phyloP scores from a whole-genome alignment of 768 basidiomycete genomes.

The Boletus barrowsii region DNA sequence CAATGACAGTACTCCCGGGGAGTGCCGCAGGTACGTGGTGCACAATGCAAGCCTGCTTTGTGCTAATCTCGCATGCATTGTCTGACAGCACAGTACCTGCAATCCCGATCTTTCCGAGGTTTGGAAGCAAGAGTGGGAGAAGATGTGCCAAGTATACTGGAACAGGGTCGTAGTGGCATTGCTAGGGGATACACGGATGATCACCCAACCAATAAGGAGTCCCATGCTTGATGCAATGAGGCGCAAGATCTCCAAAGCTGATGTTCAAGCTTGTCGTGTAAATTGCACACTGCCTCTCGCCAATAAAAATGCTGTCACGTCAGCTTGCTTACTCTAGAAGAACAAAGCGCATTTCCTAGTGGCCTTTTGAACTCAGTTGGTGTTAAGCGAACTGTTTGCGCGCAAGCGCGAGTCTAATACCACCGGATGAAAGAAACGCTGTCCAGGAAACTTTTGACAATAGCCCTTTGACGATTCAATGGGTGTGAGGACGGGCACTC shows the following conservation, averaged over 20 bases:
- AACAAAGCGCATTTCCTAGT: not conserved
- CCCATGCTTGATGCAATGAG: not conserved
- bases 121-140: slow-evolving; percentile 74
- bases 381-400: not conserved
- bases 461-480: not conserved
- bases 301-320: not conserved
- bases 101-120: slow-evolving; percentile 73
- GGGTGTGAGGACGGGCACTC: not conserved
- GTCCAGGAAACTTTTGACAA: not conserved
- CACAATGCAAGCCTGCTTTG: slow-evolving; percentile 3
- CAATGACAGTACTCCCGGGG: slow-evolving; percentile 53
- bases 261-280: not conserved
- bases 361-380: not conserved
- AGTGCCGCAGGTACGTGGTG: slow-evolving; percentile 65
- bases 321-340: not conserved
- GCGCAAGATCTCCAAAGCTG: not conserved
- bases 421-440: too few relatives aligned
- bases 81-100: slow-evolving; percentile 62
- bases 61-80: slow-evolving; percentile 7
- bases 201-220: slow-evolving; percentile 8
- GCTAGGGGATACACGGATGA: slow-evolving; percentile 80
- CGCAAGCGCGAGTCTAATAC: too few relatives aligned
- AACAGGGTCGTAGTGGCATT: slow-evolving; percentile 88
- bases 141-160: slow-evolving; percentile 76
- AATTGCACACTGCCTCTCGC: not conserved